Percentiles rank a stretch among this genome's conserved stretches.
These are phyloP conservation scores for Lipomyces oligophaga DNA, from an alignment of 805 yeast genomes.

Conservation along the genomic window DNA sequence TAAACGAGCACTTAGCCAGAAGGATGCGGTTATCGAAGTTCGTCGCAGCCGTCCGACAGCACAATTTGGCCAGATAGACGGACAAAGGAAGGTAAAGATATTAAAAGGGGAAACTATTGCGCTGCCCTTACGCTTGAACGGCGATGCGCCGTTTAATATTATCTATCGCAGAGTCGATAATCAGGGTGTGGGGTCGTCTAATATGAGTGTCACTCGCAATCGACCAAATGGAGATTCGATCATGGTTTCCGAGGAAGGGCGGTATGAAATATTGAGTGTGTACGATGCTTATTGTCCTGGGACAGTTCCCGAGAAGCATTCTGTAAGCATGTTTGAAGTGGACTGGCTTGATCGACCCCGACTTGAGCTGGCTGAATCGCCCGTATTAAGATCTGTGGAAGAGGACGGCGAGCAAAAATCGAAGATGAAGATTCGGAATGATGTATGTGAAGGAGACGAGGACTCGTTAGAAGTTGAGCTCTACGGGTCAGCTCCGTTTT, in stretches of 20 bases:
- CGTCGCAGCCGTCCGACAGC: constrained; percentile 66
- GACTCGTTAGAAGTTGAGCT: constrained; percentile 50
- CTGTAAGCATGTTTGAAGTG: constrained; percentile 40
- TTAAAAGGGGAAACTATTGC: constrained; percentile 54
- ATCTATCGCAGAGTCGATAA: constrained; percentile 28
- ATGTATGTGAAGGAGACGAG: constrained; percentile 50
- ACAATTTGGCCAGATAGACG: constrained; percentile 44
- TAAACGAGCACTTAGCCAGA: constrained; percentile 60
- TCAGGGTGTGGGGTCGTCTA: background rate
- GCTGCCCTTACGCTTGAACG: constrained; percentile 59
- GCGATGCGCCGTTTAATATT: constrained; percentile 46
- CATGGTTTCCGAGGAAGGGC: constrained; percentile 45
- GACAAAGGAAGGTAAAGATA: constrained; percentile 33
- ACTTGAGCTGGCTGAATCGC: constrained; percentile 40
- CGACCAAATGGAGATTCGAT: constrained; percentile 35
- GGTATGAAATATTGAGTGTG: constrained; percentile 46
- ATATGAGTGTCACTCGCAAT: constrained; percentile 1
- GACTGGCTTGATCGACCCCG: constrained; percentile 48
- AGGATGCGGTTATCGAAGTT: constrained; percentile 63
- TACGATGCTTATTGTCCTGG: constrained; percentile 54
- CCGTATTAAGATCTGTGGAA: constrained; percentile 30
- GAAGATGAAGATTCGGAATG: constrained; percentile 38
- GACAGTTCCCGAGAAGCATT: constrained; percentile 36
- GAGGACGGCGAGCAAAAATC: constrained; percentile 26
- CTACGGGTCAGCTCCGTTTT: constrained; percentile 37